A percentile compares a stretch with the other conserved stretches of the same genome.
These are phyloP conservation scores for Geoglossum cookeanum DNA, from an alignment of 2,329 filamentous ascomycete species.

Conservation along the genomic window DNA sequence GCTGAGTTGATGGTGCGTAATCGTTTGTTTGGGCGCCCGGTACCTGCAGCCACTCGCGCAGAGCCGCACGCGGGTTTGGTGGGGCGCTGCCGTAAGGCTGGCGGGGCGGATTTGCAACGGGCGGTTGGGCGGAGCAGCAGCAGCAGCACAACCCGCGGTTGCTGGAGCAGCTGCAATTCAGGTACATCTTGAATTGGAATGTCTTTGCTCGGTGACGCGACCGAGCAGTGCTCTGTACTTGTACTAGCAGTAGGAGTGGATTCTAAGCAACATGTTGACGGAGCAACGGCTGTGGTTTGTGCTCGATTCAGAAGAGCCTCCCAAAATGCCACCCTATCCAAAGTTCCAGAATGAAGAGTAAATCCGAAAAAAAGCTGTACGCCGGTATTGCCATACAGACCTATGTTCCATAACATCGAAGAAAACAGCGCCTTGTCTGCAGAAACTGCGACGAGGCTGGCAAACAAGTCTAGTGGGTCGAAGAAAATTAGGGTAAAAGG, in stretches of 20 bases:
- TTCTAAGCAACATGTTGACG: not conserved
- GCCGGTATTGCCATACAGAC: not conserved
- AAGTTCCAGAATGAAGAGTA: not conserved
- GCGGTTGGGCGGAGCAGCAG: no score
- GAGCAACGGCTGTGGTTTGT: not conserved
- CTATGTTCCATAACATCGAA: not conserved
- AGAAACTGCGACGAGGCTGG: not conserved
- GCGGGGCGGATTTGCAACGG: no score
- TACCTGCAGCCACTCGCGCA: not conserved
- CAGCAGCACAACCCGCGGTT: no score
- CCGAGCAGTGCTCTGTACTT: no score
- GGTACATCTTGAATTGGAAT: not conserved
- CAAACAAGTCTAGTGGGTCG: not conserved
- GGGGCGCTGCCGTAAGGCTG: not conserved
- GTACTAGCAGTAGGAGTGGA: not conserved
- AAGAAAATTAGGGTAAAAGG: not conserved
- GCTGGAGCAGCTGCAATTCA: not conserved
- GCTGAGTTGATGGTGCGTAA: constrained; percentile 11
- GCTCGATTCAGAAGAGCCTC: not conserved
- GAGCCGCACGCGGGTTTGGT: not conserved
- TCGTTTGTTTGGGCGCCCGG: not conserved
- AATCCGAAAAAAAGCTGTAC: not conserved
- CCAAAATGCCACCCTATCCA: not conserved
- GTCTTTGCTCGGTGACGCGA: no score
- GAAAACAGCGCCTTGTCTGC: not conserved